Conservation (phyloP, 2,329 filamentous ascomycete species). For the Pseudogymnoascus sp. region DNA sequence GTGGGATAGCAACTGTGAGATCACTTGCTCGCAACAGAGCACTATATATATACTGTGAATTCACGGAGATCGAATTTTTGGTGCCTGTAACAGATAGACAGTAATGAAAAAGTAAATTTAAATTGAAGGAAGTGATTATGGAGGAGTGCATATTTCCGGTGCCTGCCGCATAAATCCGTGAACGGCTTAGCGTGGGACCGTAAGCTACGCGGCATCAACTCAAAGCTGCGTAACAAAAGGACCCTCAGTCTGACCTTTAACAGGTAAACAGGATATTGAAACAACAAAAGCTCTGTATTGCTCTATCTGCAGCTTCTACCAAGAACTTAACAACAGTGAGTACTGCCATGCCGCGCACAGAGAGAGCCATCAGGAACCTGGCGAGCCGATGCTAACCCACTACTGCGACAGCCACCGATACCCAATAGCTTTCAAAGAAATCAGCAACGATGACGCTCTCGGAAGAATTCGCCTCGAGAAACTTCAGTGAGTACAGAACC, state of each 20-base stretch:
- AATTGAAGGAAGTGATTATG: background rate
- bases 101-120: background rate
- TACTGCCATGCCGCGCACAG: background rate
- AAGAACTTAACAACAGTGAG: background rate
- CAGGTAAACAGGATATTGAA: conserved; percentile 8
- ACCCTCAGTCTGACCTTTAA: conserved; percentile 7
- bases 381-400: background rate
- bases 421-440: conserved; percentile 11
- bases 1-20: background rate
- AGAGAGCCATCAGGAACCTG: background rate
- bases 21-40: background rate
- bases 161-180: conserved; percentile 8
- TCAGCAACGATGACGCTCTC: conserved; percentile 57
- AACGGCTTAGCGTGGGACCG: conserved; percentile 1
- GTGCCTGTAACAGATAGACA: background rate
- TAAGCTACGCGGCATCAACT: conserved; percentile 1
- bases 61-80: background rate
- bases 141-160: conserved; percentile 1
- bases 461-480: conserved; percentile 65
- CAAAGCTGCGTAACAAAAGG: conserved; percentile 4
- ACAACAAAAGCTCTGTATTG: conserved; percentile 2
- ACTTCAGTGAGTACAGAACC: conserved; percentile 57
- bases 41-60: background rate
- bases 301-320: conserved; percentile 1
- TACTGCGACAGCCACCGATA: background rate